Conservation (phyloP, 495 filamentous ascomycete species). For the Tuber calosporum region DNA sequence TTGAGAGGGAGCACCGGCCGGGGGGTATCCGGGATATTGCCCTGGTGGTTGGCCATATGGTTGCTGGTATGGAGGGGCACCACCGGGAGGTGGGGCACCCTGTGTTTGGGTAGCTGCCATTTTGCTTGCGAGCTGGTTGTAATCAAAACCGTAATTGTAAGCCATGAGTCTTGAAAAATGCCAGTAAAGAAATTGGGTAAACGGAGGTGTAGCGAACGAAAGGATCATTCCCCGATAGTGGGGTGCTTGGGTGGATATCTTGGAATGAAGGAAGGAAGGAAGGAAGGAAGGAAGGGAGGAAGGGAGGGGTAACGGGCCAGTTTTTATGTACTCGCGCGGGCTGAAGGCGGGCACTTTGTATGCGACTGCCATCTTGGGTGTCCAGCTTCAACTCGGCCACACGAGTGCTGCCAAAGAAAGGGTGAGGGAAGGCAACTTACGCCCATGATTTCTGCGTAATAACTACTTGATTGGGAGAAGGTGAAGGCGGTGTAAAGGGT, state of each 20-base stretch:
- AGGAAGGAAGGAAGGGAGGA: background rate
- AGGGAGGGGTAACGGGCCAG: background rate
- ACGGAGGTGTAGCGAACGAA: background rate
- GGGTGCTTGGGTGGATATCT: background rate
- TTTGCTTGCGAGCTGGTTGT: constrained; percentile 37
- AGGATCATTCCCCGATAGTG: background rate
- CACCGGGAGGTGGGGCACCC: constrained; percentile 16
- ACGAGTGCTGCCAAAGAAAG: background rate
- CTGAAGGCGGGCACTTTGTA: background rate
- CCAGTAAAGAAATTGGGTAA: constrained; percentile 2
- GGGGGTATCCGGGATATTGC: constrained; percentile 23
- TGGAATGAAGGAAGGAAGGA: background rate
- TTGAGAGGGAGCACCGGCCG: constrained; percentile 7
- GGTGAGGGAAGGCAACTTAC: background rate
- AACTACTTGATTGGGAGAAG: background rate
- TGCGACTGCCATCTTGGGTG: background rate
- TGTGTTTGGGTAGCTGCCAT: constrained; percentile 25
- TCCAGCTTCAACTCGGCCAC: background rate
- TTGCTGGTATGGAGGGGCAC: constrained; percentile 13
- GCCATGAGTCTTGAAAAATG: constrained; percentile 10
- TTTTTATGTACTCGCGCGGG: constrained; percentile 17
- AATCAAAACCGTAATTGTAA: constrained; percentile 22
- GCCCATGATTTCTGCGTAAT: constrained; percentile 1
- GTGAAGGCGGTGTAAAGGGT: background rate
- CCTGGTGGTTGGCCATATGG: constrained; percentile 23